Percentiles rank a stretch among this genome's conserved stretches.
These are phyloP conservation scores for Madurella mycetomatis DNA, from an alignment of 2,329 filamentous ascomycete species.

Conservation along the genomic window DNA sequence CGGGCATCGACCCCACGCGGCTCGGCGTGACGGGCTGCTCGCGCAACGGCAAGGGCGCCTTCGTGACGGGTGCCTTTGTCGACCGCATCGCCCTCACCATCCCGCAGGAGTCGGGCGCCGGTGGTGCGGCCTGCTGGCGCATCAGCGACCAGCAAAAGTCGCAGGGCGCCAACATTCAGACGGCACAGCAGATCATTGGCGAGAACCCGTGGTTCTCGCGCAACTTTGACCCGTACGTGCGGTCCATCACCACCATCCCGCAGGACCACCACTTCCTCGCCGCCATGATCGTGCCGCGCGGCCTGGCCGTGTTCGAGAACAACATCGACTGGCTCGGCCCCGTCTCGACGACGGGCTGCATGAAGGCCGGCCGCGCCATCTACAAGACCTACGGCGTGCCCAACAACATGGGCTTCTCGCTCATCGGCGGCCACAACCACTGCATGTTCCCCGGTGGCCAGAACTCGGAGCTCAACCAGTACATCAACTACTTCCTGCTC, in stretches of 20 bases:
- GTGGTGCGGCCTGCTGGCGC: constrained; percentile 59
- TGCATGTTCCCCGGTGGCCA: constrained; percentile 53
- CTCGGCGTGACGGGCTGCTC: constrained; percentile 60
- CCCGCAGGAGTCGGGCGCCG: constrained; percentile 59
- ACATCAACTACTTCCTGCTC: constrained; percentile 53
- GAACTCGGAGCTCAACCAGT: constrained; percentile 48
- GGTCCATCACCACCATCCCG: constrained; percentile 43
- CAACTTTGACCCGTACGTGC: constrained; percentile 49
- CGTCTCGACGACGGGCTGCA: constrained; percentile 53
- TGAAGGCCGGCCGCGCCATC: constrained; percentile 50
- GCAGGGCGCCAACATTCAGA: constrained; percentile 56
- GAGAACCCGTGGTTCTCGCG: constrained; percentile 62
- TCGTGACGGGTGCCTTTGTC: constrained; percentile 57
- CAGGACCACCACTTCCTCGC: constrained; percentile 57
- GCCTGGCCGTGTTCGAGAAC: constrained; percentile 54
- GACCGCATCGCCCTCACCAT: constrained; percentile 56
- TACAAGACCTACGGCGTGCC: constrained; percentile 51
- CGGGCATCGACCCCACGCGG: constrained; percentile 45
- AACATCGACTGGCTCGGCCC: constrained; percentile 57
- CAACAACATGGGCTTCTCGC: constrained; percentile 54
- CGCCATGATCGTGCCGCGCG: constrained; percentile 51
- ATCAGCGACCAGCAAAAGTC: constrained; percentile 47
- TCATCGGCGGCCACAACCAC: constrained; percentile 51
- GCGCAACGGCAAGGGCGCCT: constrained; percentile 60
- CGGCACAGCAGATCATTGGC: constrained; percentile 51